These are phyloP conservation scores for Deuterostichococcus epilithicus DNA, from an alignment of 139 green algal species.

Conservation along the genomic window DNA sequence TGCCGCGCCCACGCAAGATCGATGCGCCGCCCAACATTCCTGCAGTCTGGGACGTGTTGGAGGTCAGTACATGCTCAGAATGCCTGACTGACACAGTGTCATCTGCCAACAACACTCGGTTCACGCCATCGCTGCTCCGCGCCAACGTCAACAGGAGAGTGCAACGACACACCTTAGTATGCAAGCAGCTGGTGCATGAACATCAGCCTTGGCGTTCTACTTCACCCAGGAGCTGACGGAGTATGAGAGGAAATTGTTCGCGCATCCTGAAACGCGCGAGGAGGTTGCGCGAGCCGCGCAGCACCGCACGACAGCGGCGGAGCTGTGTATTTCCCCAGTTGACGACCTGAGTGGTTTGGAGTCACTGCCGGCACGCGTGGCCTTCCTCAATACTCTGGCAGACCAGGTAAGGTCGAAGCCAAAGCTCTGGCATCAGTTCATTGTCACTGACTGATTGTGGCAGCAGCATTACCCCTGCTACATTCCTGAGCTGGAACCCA, in stretches of 20 bases:
- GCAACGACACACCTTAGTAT: background rate
- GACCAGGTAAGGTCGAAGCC: conserved; percentile 1
- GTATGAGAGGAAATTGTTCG: background rate
- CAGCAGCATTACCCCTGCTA: no score
- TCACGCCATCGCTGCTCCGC: no score
- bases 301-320: conserved; percentile 11
- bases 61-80: background rate
- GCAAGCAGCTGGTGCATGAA: background rate
- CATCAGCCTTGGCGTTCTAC: background rate
- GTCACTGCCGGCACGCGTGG: conserved; percentile 11
- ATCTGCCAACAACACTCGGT: no score
- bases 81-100: no score
- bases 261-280: background rate
- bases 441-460: background rate
- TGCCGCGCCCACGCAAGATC: background rate
- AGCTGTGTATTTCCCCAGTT: conserved; percentile 12
- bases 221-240: background rate
- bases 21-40: background rate
- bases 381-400: conserved; percentile 25
- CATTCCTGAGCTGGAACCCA: no score
- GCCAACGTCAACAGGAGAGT: no score
- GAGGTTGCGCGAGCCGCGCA: conserved; percentile 3
- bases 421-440: background rate
- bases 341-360: conserved; percentile 14
- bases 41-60: background rate